Evolutionary conservation across 352 stramenopile species (phyloP), one percentile per base, ranked within the genome.

Genomic region (Globisporangium spinosum): DNA sequence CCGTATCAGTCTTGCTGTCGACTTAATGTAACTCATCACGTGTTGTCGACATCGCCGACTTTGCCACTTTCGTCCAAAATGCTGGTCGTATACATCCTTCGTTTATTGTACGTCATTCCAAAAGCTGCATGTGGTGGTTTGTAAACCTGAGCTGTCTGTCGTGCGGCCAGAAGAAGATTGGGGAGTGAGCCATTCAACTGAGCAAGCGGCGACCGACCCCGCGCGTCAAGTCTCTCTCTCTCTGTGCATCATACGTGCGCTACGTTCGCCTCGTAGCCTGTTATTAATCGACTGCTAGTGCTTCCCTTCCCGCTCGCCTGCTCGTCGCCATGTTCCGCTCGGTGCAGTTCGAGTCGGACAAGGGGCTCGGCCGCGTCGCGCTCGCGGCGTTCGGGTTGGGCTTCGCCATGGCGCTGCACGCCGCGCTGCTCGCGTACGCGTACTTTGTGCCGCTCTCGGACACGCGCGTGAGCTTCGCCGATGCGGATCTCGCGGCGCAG

Each of bases 341-440:
- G 60, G 72, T 74, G 65, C 87, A 93, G 71, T 96, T 96, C 74
- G 78, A 73, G 70, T 89, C 77, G 34, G 83, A 92, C 69, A 78
- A 79, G 27, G 89, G 89, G 1, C 78, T 96, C 49, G 89, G 89
- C 22, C 81, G 85, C 60, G 77, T 94, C 38, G 87, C 87, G 25
- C 61, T 94, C n/a, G 87, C 83, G 10, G 87, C 78, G 22, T 92
- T 94, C 60, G 85, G 73, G 15, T 62, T 96, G 15, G 89, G 87
- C 64, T 84, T 89, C 47, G 82, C 89, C 62, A 80, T 92, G 79
- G 79, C 85, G 51, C 58, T 90, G 29, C 89, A 96, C 74, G 58
- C 78, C 23, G 77, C 75, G 45, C 57, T 91, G 59, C 64, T 89
- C 23, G 65, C 79, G 22, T 84, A 79, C 60, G 62, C 69, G 20